Conservation (phyloP, 2,329 filamentous ascomycete species). For the Xylaria multiplex region DNA sequence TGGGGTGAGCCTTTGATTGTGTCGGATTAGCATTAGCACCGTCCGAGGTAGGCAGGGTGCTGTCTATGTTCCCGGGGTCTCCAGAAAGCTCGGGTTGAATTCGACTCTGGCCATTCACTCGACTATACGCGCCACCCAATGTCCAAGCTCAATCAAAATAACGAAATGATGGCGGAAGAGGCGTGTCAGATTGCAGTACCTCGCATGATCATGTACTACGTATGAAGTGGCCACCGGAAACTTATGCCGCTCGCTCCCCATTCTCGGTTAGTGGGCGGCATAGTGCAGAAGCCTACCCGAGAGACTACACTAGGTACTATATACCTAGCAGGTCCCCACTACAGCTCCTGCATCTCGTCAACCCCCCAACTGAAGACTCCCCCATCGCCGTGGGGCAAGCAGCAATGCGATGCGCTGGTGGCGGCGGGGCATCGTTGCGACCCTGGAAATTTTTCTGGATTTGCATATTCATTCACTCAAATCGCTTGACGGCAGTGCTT, state of each 20-base stretch:
- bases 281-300: constrained; percentile 11
- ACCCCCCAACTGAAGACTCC: constrained; percentile 10
- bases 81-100: background rate
- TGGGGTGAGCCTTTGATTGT: constrained; percentile 15
- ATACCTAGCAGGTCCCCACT: constrained; percentile 14
- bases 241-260: constrained; percentile 14
- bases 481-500: background rate
- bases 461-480: constrained; percentile 11
- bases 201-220: background rate
- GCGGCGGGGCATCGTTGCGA: constrained; percentile 29
- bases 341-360: constrained; percentile 20
- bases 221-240: constrained; percentile 11
- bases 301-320: background rate
- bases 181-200: constrained; percentile 8
- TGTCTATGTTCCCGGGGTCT: background rate
- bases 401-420: constrained; percentile 2
- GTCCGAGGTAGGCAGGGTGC: background rate
- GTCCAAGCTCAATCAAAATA: background rate
- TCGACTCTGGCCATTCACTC: background rate
- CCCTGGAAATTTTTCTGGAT: constrained; percentile 36
- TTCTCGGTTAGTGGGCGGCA: constrained; percentile 10
- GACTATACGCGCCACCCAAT: background rate
- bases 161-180: background rate
- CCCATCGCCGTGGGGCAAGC: constrained; percentile 22
- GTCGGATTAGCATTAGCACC: constrained; percentile 6